Percentiles rank a stretch among this genome's conserved stretches.
phyloP scores from a whole-genome alignment of 2,329 filamentous ascomycete genomes.

The Trichophyton mentagrophytes region DNA sequence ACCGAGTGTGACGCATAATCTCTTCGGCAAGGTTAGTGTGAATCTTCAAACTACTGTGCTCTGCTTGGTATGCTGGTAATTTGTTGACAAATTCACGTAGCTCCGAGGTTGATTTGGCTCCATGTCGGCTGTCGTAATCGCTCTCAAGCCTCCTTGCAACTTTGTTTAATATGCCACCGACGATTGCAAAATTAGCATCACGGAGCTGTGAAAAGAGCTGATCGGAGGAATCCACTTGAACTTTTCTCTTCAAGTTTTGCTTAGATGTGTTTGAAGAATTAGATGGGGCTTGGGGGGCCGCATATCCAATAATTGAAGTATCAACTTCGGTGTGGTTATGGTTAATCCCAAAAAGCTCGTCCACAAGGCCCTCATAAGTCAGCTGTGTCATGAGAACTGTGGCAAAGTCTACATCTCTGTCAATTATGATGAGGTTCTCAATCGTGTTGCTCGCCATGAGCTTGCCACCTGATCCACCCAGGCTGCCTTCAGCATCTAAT shows the following conservation, averaged over 20 bases:
- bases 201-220: constrained; percentile 77
- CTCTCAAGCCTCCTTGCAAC: constrained; percentile 73
- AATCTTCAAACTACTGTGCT: constrained; percentile 82
- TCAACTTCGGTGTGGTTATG: constrained; percentile 91
- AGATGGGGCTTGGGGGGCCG: constrained; percentile 43
- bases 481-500: constrained; percentile 60
- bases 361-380: constrained; percentile 91
- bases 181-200: constrained; percentile 89
- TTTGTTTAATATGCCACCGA: constrained; percentile 78
- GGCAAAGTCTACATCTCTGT: constrained; percentile 87
- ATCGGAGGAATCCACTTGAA: constrained; percentile 79
- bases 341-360: constrained; percentile 82
- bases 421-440: constrained; percentile 87
- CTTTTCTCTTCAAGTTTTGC: constrained; percentile 67
- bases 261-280: constrained; percentile 37
- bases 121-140: constrained; percentile 80
- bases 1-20: constrained; percentile 82
- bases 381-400: constrained; percentile 86
- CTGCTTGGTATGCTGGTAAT: constrained; percentile 79
- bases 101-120: constrained; percentile 76
- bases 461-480: constrained; percentile 44
- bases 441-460: constrained; percentile 74
- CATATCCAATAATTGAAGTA: constrained; percentile 71
- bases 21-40: constrained; percentile 90
- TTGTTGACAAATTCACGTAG: constrained; percentile 92